Base-by-base conservation (phyloP, 108 stramenopile genomes). In the Cyclotella choctawhatcheeana region DNA sequence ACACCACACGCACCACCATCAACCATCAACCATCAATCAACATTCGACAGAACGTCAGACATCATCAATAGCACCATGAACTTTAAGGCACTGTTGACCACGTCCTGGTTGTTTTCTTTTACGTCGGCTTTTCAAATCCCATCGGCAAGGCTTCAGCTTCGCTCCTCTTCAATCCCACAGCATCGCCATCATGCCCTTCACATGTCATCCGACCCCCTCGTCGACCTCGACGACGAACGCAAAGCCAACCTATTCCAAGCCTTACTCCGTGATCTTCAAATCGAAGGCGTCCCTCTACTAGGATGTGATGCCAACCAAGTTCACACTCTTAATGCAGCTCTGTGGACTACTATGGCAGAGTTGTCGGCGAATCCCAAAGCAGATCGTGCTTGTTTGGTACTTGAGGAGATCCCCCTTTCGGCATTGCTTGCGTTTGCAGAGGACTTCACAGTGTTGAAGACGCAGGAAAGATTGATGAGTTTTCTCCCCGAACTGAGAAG, bases 321-420 rank as follows among this genome's bases (percentile, higher is more conserved):
- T 0, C 78, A 81, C 17, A 91, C 86, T 5, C 58, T 89, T 34
- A 85, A 86, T 34, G 92, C 86, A 6, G 89, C 92, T 1, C 44
- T 89, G 12, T 93, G 92, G 92, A 91, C 92, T n/a, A 89, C 85
- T 5, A 86, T 90, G 85, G 88, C 88, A 2, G 88, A 93, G 59
- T 56, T 93, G 0, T 32, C 54, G 8, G 81, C 82, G n/a, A 47
- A 71, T 22, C 84, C 75, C 43, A 58, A 73, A 17, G 69, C 68
- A 10, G 29, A 64, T 12, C 86, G 82, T 10, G 89, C 80, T 2
- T 93, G 92, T 62, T 37, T 93, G 33, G 73, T 93, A 16, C 44
- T 93, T 44, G 88, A 93, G 37, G 58, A 85, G 32, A 89, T 93
- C 58, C 87, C 89, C 5, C 47, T 86, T 18, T 64, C 62, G 7